These are phyloP conservation scores for Schwanniomyces etchellsii DNA, from an alignment of 1,139 yeast genomes.

Conservation along the genomic window DNA sequence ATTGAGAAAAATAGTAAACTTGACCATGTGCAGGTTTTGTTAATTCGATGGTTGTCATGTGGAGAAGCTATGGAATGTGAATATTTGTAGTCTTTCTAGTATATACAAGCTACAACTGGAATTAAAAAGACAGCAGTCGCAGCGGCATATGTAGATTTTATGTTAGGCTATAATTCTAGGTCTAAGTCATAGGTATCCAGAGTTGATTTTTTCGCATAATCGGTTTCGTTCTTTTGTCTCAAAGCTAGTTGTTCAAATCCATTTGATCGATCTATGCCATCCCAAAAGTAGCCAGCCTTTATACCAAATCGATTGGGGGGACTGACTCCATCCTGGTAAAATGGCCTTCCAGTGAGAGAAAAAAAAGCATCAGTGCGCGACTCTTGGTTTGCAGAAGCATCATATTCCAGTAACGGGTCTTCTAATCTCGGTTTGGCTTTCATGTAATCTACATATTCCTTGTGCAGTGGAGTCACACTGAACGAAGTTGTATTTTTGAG, in stretches of 20 bases:
- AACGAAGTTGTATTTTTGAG: conserved; percentile 21
- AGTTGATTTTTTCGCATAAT: conserved; percentile 1
- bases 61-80: too few species aligned
- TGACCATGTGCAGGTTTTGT: too few species aligned
- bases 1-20: too few species aligned
- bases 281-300: conserved; percentile 84
- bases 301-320: conserved; percentile 73
- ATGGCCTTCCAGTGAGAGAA: conserved; percentile 13
- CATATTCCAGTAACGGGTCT: conserved; percentile 62
- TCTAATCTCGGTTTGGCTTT: conserved; percentile 40
- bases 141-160: too few species aligned
- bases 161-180: neutral
- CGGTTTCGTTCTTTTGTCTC: conserved; percentile 21
- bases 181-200: conserved; percentile 2
- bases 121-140: too few species aligned
- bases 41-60: too few species aligned
- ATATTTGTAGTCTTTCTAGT: too few species aligned
- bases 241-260: conserved; percentile 78
- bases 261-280: conserved; percentile 84
- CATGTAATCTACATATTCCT: conserved; percentile 27
- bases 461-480: conserved; percentile 30
- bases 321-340: conserved; percentile 42
- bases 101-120: too few species aligned
- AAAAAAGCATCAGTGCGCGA: conserved; percentile 21
- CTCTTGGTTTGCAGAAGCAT: conserved; percentile 21